phyloP scores from a whole-genome alignment of 2,329 filamentous ascomycete genomes.

The Pseudohalonectria lignicola region DNA sequence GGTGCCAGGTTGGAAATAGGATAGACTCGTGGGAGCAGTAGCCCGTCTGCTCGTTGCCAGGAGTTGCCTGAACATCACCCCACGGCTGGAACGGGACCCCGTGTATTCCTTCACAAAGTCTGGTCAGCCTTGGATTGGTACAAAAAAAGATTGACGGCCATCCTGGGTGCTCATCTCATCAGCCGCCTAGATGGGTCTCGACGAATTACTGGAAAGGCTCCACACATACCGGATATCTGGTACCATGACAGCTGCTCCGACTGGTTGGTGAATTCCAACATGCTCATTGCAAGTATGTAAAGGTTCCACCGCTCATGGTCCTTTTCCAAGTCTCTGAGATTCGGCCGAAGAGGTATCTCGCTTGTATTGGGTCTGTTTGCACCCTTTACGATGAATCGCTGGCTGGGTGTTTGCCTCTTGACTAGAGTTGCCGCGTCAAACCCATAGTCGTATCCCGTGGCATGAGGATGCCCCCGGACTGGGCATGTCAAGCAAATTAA shows the following conservation, averaged over 20 bases:
- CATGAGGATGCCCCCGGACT: too few relatives aligned
- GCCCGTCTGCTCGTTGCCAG: conserved; percentile 46
- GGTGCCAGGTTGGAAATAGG: conserved; percentile 74
- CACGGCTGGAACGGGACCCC: conserved; percentile 55
- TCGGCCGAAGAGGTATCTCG: conserved; percentile 38
- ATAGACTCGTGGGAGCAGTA: conserved; percentile 68
- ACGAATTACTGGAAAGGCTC: too few relatives aligned
- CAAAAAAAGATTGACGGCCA: too few relatives aligned
- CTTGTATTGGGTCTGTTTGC: conserved; percentile 21
- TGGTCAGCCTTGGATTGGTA: conserved; percentile 4
- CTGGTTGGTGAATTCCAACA: conserved; percentile 59
- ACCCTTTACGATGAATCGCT: conserved; percentile 30
- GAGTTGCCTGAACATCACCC: conserved; percentile 36
- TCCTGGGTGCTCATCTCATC: too few relatives aligned
- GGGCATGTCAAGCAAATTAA: too few relatives aligned
- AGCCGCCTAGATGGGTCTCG: too few relatives aligned
- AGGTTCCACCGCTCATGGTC: conserved; percentile 62
- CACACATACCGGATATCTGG: conserved; percentile 61
- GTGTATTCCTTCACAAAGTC: conserved; percentile 53
- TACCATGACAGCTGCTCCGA: conserved; percentile 60
- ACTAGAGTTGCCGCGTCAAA: conserved; percentile 21
- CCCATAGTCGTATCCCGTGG: conserved; percentile 38
- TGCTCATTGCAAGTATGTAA: conserved; percentile 63
- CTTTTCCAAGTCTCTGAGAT: conserved; percentile 55
- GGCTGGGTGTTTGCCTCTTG: conserved; percentile 25